Conservation (phyloP, 306 rosid genomes). For the Nissolia schottii region DNA sequence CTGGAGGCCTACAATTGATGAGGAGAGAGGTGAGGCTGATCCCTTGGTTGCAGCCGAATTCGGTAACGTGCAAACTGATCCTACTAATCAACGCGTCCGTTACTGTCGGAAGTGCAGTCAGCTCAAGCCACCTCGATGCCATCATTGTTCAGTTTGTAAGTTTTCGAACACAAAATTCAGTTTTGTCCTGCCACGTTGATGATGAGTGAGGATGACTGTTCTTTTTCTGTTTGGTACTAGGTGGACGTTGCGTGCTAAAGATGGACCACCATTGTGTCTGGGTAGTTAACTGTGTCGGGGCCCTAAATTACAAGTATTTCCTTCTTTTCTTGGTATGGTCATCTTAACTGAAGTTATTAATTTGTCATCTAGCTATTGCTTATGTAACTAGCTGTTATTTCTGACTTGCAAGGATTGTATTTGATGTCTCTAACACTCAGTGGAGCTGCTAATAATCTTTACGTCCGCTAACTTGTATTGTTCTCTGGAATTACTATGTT, state of each 20-base stretch:
- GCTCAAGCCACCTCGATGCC: constrained; percentile 88
- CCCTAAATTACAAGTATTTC: constrained; percentile 88
- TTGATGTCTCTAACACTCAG: not conserved
- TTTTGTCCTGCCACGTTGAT: not conserved
- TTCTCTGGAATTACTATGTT: not conserved
- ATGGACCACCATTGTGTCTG: constrained; percentile 99
- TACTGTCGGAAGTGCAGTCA: constrained; percentile 87
- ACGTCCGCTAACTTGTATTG: not conserved
- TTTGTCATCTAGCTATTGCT: not conserved
- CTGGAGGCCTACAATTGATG: constrained; percentile 88
- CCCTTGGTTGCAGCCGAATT: constrained; percentile 70
- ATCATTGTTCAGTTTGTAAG: constrained; percentile 99
- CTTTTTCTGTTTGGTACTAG: constrained; percentile 42
- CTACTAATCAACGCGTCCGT: constrained; percentile 57
- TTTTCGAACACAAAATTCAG: not conserved
- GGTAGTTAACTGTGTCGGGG: constrained; percentile 99
- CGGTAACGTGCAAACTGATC: constrained; percentile 40
- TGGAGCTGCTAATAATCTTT: not conserved
- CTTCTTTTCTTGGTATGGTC: constrained; percentile 88
- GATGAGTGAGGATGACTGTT: not conserved
- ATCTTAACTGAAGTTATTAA: not conserved
- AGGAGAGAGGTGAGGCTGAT: constrained; percentile 89
- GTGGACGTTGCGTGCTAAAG: constrained; percentile 97
- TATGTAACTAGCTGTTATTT: not conserved
- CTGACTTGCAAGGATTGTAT: constrained; percentile 5